A percentile compares a stretch with the other conserved stretches of the same genome.
These are phyloP conservation scores for Cryphonectria japonica DNA, from an alignment of 2,329 filamentous ascomycete genomes.

Conservation along the genomic window DNA sequence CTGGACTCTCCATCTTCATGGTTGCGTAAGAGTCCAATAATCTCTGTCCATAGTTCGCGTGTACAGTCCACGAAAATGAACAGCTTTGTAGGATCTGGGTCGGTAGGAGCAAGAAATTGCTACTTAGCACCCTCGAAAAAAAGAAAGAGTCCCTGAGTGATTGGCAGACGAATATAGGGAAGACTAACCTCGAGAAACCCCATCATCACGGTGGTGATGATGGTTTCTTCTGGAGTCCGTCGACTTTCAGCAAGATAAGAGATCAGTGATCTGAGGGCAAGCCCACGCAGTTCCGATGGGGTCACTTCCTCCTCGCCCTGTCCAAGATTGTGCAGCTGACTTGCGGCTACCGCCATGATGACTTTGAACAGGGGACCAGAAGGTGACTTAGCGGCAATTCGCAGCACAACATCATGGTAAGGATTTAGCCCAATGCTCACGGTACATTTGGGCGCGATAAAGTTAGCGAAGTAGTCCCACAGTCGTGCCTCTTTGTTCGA, in stretches of 20 bases:
- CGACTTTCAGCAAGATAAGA: conserved; percentile 22
- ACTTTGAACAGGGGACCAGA: conserved; percentile 37
- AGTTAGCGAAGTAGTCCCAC: conserved; percentile 36
- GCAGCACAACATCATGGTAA: conserved; percentile 35
- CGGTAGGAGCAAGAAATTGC: background rate
- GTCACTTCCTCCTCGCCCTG: conserved; percentile 29
- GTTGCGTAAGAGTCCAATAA: conserved; percentile 25
- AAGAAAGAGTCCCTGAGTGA: too few species aligned
- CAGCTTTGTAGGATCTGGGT: conserved; percentile 36
- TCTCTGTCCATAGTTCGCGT: conserved; percentile 34
- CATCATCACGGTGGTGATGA: conserved; percentile 35
- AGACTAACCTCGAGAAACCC: conserved; percentile 35
- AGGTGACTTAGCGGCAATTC: conserved; percentile 32
- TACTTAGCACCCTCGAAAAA: background rate
- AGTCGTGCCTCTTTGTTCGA: conserved; percentile 30
- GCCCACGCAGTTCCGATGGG: conserved; percentile 33
- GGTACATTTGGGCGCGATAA: conserved; percentile 35
- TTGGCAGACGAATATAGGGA: background rate
- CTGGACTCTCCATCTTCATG: conserved; percentile 30
- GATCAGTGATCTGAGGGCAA: conserved; percentile 31
- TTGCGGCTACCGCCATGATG: conserved; percentile 36
- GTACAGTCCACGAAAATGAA: conserved; percentile 36
- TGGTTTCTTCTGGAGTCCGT: conserved; percentile 30
- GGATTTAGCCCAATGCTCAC: conserved; percentile 34
- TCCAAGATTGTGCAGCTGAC: conserved; percentile 35